Percentiles rank a stretch among this genome's conserved stretches.
Evolutionary conservation across 2,329 filamentous ascomycete species (phyloP).

Genomic region (Penicillium sclerotiorum): DNA sequence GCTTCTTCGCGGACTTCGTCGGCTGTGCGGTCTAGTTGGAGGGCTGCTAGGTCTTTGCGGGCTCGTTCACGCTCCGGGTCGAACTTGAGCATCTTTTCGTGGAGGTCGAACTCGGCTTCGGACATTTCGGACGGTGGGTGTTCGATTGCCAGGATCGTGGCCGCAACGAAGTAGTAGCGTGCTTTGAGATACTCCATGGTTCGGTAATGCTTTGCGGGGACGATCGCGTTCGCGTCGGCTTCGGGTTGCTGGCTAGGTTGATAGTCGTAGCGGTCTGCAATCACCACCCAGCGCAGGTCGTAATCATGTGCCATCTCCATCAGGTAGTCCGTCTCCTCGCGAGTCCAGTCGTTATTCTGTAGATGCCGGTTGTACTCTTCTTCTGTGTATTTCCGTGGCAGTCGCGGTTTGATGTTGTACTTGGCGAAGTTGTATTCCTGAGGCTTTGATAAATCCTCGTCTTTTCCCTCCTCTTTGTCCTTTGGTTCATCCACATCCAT

Average conservation of each 20-base stretch:
- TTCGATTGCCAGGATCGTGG: constrained; percentile 77
- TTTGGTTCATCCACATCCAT: constrained; percentile 43
- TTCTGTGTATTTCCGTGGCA: constrained; percentile 76
- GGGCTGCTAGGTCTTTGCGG: constrained; percentile 82
- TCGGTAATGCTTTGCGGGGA: constrained; percentile 54
- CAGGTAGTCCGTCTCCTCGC: constrained; percentile 91
- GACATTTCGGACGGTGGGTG: constrained; percentile 87
- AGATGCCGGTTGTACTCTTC: constrained; percentile 81
- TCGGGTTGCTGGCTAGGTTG: constrained; percentile 35
- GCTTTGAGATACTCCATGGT: constrained; percentile 89
- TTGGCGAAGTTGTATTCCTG: constrained; percentile 70
- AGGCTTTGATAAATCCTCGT: constrained; percentile 35
- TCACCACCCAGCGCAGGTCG: constrained; percentile 86
- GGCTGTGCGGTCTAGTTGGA: constrained; percentile 74
- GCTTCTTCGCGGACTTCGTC: constrained; percentile 94
- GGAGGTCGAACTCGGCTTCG: constrained; percentile 75
- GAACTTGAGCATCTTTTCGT: constrained; percentile 85
- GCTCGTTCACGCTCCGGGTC: constrained; percentile 76
- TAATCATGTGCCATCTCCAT: constrained; percentile 74
- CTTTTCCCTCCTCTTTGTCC: constrained; percentile 40
- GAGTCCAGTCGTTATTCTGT: constrained; percentile 77
- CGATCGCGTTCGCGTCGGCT: constrained; percentile 35
- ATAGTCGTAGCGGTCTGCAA: constrained; percentile 90
- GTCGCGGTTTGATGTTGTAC: constrained; percentile 79
- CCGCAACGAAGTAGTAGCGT: constrained; percentile 84